Base-by-base conservation (phyloP, 2,329 filamentous ascomycete genomes). In the Pezicula radicicola region DNA sequence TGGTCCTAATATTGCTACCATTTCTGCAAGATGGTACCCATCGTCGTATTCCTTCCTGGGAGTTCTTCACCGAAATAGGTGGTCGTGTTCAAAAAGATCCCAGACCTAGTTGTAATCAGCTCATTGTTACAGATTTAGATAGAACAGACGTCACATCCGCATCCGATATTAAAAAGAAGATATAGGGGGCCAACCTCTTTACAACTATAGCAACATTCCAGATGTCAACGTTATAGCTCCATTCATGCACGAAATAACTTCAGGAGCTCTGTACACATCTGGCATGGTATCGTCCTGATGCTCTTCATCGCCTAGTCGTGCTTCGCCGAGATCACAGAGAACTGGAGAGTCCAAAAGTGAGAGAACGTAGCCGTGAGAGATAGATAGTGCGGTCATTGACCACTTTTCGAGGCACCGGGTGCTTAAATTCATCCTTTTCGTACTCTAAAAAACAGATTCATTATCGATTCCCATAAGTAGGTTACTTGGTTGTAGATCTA, bases 131-230 rank as follows among this genome's bases (percentile, higher is more conserved):
- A n/a, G n/a, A n/a, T n/a, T n/a, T n/a, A n/a, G n/a, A n/a, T n/a
- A n/a, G n/a, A n/a, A n/a, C n/a, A n/a, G n/a, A n/a, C n/a, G n/a
- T n/a, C n/a, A n/a, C n/a, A n/a, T n/a, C n/a, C n/a, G n/a, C n/a
- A n/a, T n/a, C n/a, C n/a, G n/a, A n/a, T n/a, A n/a, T n/a, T n/a
- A n/a, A n/a, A n/a, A n/a, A n/a, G n/a, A n/a, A n/a, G n/a, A n/a
- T n/a, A n/a, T n/a, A n/a, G n/a, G n/a, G n/a, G n/a, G n/a, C n/a
- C n/a, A n/a, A n/a, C 6, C 18, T 37, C 16, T 68, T 62, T 67
- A 76, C 73, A 75, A 79, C 70, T 50, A 70, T 75, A 4, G 74
- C 75, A 3, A 67, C 67, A 52, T 76, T 78, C 76, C 76, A 80
- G 47, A 80, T 72, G 58, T 80, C 76, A 12, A 75, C 64, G 10